Conservation (phyloP, 2,329 filamentous ascomycete species). For the Tolypocladium sp. region DNA sequence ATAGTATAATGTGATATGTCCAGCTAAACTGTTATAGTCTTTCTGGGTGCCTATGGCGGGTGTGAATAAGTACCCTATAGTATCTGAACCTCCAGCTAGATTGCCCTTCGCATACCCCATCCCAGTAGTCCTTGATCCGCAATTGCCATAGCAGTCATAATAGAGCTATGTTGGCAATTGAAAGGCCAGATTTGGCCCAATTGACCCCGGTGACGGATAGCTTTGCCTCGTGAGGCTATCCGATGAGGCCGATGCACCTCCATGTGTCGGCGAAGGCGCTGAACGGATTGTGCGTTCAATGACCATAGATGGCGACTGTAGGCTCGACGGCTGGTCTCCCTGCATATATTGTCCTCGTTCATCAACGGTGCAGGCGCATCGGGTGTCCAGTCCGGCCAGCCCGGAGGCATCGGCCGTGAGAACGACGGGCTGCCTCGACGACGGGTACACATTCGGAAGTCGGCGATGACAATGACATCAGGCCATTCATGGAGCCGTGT, state of each 20-base stretch:
- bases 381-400: not conserved
- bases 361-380: not conserved
- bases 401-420: not conserved
- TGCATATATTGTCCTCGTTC: not conserved
- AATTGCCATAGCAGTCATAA: not conserved
- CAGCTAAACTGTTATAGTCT: not conserved
- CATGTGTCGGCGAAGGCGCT: not conserved
- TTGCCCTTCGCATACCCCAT: not conserved
- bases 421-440: not conserved
- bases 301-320: not conserved
- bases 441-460: not conserved
- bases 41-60: not conserved
- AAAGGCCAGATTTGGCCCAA: no score
- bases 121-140: not conserved
- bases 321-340: no score
- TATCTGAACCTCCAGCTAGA: not conserved
- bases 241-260: not conserved
- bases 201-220: not conserved
- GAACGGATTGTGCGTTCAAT: not conserved
- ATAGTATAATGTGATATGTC: no score
- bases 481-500: constrained; percentile 13
- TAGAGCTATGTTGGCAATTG: not conserved
- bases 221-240: not conserved
- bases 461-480: not conserved
- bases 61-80: not conserved